Conservation (phyloP, 2,329 filamentous ascomycete genomes). For the Magnaporthiopsis incrustans region DNA sequence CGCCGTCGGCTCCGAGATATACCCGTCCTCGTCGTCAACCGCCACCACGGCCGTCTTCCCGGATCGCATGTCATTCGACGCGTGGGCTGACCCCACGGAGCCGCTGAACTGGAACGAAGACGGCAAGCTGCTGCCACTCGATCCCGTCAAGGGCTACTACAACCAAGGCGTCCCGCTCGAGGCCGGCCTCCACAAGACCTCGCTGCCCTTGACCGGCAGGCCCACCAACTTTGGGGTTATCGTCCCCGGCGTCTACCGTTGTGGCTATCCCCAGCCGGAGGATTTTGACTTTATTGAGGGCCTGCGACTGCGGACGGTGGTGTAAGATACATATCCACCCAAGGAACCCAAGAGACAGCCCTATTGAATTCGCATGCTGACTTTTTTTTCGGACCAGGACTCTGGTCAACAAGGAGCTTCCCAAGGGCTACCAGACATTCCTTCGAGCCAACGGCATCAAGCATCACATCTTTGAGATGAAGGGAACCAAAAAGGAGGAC, state of each 20-base stretch:
- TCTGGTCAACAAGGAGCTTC: constrained; percentile 54
- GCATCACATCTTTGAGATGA: constrained; percentile 69
- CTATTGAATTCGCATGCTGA: constrained; percentile 11
- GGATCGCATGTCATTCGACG: not conserved
- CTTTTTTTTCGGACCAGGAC: constrained; percentile 33
- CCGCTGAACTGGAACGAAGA: constrained; percentile 7
- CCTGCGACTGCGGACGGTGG: constrained; percentile 68
- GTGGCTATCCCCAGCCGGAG: constrained; percentile 65
- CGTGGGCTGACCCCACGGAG: constrained; percentile 6
- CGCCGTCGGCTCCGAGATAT: not conserved
- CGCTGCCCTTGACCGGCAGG: constrained; percentile 16
- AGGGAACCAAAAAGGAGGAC: constrained; percentile 77
- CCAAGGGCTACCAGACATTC: constrained; percentile 49
- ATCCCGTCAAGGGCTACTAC: not conserved
- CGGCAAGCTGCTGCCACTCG: constrained; percentile 2
- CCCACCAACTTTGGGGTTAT: constrained; percentile 74
- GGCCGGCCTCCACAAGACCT: constrained; percentile 2
- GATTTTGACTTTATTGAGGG: constrained; percentile 63
- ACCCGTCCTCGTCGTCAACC: not conserved
- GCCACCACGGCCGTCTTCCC: constrained; percentile 1
- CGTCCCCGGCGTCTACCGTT: constrained; percentile 67
- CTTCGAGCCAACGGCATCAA: constrained; percentile 58
- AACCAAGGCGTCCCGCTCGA: constrained; percentile 3
- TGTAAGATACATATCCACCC: constrained; percentile 46
- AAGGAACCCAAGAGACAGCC: not conserved